A percentile compares a stretch with the other conserved stretches of the same genome.
Conservation (phyloP, 768 basidiomycete genomes). For the Termitomyces sp. region DNA sequence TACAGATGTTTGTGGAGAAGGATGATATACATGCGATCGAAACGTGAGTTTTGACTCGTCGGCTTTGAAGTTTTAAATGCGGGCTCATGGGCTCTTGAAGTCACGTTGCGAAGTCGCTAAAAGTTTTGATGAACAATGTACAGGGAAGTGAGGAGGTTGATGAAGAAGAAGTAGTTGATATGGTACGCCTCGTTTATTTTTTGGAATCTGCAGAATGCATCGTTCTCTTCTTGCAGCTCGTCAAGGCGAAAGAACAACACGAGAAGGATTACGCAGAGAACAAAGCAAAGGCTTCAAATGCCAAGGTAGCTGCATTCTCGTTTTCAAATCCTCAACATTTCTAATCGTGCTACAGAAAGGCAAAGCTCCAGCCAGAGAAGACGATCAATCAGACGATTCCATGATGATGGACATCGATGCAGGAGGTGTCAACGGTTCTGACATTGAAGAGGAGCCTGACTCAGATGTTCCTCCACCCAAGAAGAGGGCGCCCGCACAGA, state of each 20-base stretch:
- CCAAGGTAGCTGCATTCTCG: slow-evolving; percentile 30
- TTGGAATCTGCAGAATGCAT: background rate
- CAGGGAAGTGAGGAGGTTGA: slow-evolving; percentile 57
- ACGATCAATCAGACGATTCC: slow-evolving; percentile 61
- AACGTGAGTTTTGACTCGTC: slow-evolving; percentile 42
- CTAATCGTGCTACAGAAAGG: slow-evolving; percentile 24
- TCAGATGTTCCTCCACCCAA: slow-evolving; percentile 40
- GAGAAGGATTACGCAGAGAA: slow-evolving; percentile 58
- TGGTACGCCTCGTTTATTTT: slow-evolving; percentile 34
- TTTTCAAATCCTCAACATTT: background rate
- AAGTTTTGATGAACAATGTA: slow-evolving; percentile 61
- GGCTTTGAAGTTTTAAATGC: background rate
- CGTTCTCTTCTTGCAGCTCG: slow-evolving; percentile 38
- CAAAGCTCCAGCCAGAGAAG: slow-evolving; percentile 45
- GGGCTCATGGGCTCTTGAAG: slow-evolving; percentile 27
- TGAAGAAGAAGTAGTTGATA: slow-evolving; percentile 72
- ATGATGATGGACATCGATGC: slow-evolving; percentile 74
- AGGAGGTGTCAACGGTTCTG: slow-evolving; percentile 37
- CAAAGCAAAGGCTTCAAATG: slow-evolving; percentile 31
- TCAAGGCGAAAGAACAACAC: slow-evolving; percentile 64
- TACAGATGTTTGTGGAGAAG: slow-evolving; percentile 95
- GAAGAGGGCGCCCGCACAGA: slow-evolving; percentile 36
- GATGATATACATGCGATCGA: slow-evolving; percentile 93
- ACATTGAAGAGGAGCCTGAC: slow-evolving; percentile 40
- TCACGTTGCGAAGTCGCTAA: slow-evolving; percentile 59